These are phyloP conservation scores for Stachybotrys chartarum DNA, from an alignment of 2,329 filamentous ascomycete species.

Conservation along the genomic window DNA sequence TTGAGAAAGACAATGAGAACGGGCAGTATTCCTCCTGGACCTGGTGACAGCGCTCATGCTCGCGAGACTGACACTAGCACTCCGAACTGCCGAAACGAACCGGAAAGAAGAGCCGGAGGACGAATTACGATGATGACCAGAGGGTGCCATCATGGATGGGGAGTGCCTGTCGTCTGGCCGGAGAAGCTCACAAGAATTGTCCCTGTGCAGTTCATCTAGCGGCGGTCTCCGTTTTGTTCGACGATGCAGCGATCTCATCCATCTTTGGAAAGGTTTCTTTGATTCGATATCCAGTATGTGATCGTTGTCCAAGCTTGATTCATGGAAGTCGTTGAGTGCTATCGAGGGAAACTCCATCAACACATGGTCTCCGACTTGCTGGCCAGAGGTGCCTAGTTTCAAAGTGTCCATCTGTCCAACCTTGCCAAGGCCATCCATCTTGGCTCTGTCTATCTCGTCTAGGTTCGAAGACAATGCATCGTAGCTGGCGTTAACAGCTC, in stretches of 20 bases:
- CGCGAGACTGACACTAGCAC: conserved; percentile 69
- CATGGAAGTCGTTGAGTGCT: conserved; percentile 13
- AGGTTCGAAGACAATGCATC: conserved; percentile 20
- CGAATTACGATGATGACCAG: conserved; percentile 40
- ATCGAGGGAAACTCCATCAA: conserved; percentile 12
- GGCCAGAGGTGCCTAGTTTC: neutral
- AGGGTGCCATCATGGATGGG: neutral
- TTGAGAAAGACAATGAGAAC: conserved; percentile 47
- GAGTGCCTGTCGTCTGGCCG: neutral
- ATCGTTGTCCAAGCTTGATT: conserved; percentile 3
- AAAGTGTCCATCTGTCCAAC: conserved; percentile 27
- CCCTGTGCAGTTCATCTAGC: neutral
- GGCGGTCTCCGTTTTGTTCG: conserved; percentile 36
- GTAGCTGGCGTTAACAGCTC: neutral
- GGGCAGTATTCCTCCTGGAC: conserved; percentile 44
- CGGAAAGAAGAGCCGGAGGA: conserved; percentile 70
- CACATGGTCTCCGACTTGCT: neutral
- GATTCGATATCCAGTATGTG: conserved; percentile 6
- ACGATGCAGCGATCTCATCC: conserved; percentile 63
- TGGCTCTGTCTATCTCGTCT: conserved; percentile 16
- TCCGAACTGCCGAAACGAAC: conserved; percentile 75
- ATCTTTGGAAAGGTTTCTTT: conserved; percentile 57
- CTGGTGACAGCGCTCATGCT: conserved; percentile 62
- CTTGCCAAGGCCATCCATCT: conserved; percentile 25
- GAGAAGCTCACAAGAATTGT: neutral